phyloP scores from a whole-genome alignment of 208 protist genomes.

The Crithidia bombi region DNA sequence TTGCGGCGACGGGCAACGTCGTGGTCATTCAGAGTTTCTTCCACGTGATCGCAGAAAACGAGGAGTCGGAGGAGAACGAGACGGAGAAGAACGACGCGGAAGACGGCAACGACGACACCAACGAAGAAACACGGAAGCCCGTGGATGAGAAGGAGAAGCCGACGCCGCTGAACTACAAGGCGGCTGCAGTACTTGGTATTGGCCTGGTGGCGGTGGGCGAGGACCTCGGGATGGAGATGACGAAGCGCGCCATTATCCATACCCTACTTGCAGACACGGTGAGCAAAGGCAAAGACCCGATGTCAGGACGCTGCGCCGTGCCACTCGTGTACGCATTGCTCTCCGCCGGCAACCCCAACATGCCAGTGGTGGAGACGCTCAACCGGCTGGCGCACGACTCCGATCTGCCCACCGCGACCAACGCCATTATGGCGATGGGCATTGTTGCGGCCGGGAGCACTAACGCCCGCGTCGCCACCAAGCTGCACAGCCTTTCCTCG shows the following conservation, averaged over 20 bases:
- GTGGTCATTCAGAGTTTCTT: constrained; percentile 98
- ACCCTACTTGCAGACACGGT: constrained; percentile 92
- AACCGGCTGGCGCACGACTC: constrained; percentile 98
- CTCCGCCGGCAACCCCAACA: constrained; percentile 95
- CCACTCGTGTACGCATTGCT: constrained; percentile 98
- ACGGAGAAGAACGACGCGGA: constrained; percentile 44
- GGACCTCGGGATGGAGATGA: constrained; percentile 98
- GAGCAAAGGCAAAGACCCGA: constrained; percentile 72
- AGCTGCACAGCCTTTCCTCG: constrained; percentile 94
- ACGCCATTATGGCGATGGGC: constrained; percentile 97
- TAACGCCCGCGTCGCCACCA: constrained; percentile 96
- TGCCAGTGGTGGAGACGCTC: constrained; percentile 98
- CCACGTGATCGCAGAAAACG: constrained; percentile 94
- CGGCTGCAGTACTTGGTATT: constrained; percentile 98
- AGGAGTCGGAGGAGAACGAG: constrained; percentile 54
- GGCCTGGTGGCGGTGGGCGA: constrained; percentile 98
- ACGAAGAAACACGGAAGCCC: constrained; percentile 15
- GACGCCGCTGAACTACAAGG: constrained; percentile 85
- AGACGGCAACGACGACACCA: constrained; percentile 18
- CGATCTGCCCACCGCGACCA: constrained; percentile 93
- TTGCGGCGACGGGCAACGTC: constrained; percentile 99
- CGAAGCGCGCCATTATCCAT: constrained; percentile 97
- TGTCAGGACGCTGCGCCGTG: constrained; percentile 92
- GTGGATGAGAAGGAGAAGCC: constrained; percentile 24
- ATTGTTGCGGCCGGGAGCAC: constrained; percentile 97